A percentile compares a stretch with the other conserved stretches of the same genome.
phyloP scores from a whole-genome alignment of 2,329 filamentous ascomycete species.

The Capronia coronata region DNA sequence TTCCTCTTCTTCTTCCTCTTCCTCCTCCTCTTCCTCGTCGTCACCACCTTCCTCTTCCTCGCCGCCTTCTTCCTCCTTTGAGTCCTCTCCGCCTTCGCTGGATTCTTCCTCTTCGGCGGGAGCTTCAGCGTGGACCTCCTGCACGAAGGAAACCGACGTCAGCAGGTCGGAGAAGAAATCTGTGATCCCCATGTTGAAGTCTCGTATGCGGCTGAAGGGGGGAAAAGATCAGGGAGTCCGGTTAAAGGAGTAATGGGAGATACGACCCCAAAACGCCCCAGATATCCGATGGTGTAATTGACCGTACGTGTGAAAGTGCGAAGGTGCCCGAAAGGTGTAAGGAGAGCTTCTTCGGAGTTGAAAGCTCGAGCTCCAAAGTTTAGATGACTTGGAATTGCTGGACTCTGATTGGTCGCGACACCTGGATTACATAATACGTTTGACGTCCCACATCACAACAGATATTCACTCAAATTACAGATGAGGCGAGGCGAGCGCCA shows the following conservation, averaged over 20 bases:
- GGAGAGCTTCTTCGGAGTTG: neutral
- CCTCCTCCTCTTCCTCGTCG: constrained; percentile 59
- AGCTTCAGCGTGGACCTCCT: constrained; percentile 57
- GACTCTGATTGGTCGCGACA: neutral
- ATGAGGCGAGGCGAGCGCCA: too few relatives aligned
- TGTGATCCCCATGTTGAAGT: constrained; percentile 53
- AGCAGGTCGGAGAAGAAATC: constrained; percentile 59
- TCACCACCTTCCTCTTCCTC: constrained; percentile 50
- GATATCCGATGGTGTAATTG: constrained; percentile 17
- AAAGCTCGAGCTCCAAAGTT: neutral
- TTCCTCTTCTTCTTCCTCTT: constrained; percentile 73
- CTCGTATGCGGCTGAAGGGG: neutral
- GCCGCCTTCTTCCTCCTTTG: constrained; percentile 38
- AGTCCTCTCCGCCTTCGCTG: constrained; percentile 33
- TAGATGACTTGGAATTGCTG: neutral
- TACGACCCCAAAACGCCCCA: neutral
- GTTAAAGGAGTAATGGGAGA: neutral
- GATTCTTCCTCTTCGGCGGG: constrained; percentile 44
- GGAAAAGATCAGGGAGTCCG: neutral
- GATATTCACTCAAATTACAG: too few relatives aligned
- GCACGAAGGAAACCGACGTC: constrained; percentile 53
- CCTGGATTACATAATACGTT: neutral
- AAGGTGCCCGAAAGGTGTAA: neutral
- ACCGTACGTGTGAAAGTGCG: neutral
- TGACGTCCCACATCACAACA: neutral